These are phyloP conservation scores for Vigna reflexopilosa DNA, from an alignment of 306 rosid species.

Conservation along the genomic window DNA sequence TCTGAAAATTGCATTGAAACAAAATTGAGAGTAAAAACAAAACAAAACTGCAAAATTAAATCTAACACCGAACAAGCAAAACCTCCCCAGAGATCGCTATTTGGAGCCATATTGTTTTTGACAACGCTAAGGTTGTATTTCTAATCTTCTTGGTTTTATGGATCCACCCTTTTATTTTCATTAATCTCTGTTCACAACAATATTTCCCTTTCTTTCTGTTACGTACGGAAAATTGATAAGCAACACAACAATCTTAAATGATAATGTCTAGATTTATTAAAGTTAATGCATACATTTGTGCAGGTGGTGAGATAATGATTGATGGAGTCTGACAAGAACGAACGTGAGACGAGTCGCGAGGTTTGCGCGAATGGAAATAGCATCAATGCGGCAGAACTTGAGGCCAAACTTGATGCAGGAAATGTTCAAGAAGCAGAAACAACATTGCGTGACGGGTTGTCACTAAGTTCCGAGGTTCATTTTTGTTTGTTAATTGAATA, in stretches of 20 bases:
- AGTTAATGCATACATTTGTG: not conserved
- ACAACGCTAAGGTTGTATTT: not conserved
- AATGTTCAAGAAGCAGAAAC: conserved; percentile 90
- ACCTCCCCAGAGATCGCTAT: not conserved
- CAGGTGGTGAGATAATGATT: conserved; percentile 42
- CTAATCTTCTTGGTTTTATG: not conserved
- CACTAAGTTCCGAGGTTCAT: conserved; percentile 83
- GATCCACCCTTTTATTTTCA: not conserved
- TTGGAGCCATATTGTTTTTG: not conserved
- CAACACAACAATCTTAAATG: not conserved
- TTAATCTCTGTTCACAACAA: not conserved
- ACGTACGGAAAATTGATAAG: not conserved
- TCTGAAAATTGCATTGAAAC: not conserved
- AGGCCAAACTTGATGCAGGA: conserved; percentile 90
- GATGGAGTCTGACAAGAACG: conserved; percentile 64
- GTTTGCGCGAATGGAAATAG: conserved; percentile 72
- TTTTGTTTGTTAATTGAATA: too few species aligned
- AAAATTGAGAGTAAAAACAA: not conserved
- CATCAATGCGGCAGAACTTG: conserved; percentile 67
- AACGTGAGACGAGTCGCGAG: conserved; percentile 53
- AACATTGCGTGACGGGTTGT: conserved; percentile 83
- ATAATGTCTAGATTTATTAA: conserved; percentile 24
- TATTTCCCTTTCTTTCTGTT: not conserved
- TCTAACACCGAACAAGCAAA: not conserved
- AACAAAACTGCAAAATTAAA: not conserved